Conservation (phyloP, 495 filamentous ascomycete species). For the Lichenothelia convexa region DNA sequence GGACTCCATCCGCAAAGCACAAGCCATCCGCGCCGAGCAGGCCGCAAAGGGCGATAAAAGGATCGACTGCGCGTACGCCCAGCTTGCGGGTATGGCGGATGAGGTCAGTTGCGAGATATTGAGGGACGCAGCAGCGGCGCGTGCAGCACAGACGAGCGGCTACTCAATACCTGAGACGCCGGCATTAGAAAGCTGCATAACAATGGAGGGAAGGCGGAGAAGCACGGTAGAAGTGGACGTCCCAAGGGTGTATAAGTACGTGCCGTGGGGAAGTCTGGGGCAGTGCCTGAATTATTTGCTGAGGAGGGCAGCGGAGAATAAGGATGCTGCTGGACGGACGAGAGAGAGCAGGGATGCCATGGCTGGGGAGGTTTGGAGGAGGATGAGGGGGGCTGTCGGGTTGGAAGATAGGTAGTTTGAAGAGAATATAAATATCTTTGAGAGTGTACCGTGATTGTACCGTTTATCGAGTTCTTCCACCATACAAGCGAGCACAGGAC, state of each 20-base stretch:
- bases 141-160: not conserved
- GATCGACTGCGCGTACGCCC: slow-evolving; percentile 59
- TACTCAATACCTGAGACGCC: no score
- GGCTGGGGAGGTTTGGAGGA: slow-evolving; percentile 46
- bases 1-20: slow-evolving; percentile 56
- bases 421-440: no score
- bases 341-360: slow-evolving; percentile 58
- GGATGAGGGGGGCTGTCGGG: slow-evolving; percentile 23
- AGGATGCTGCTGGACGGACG: slow-evolving; percentile 66
- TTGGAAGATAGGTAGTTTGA: no score
- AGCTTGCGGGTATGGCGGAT: slow-evolving; percentile 94
- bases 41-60: slow-evolving; percentile 22
- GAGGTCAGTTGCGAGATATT: slow-evolving; percentile 77
- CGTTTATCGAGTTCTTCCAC: no score
- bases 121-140: slow-evolving; percentile 23
- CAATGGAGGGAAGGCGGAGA: slow-evolving; percentile 10
- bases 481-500: no score
- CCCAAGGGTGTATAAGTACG: slow-evolving; percentile 65
- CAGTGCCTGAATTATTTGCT: slow-evolving; percentile 92
- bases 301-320: slow-evolving; percentile 76
- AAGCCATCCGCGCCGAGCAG: slow-evolving; percentile 37
- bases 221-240: slow-evolving; percentile 19
- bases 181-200: no score
- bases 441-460: no score
- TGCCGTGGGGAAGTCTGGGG: slow-evolving; percentile 77